Evolutionary conservation across 2,329 filamentous ascomycete species (phyloP), one percentile per base, ranked within the genome.

Genomic region (Sporothrix globosa): DNA sequence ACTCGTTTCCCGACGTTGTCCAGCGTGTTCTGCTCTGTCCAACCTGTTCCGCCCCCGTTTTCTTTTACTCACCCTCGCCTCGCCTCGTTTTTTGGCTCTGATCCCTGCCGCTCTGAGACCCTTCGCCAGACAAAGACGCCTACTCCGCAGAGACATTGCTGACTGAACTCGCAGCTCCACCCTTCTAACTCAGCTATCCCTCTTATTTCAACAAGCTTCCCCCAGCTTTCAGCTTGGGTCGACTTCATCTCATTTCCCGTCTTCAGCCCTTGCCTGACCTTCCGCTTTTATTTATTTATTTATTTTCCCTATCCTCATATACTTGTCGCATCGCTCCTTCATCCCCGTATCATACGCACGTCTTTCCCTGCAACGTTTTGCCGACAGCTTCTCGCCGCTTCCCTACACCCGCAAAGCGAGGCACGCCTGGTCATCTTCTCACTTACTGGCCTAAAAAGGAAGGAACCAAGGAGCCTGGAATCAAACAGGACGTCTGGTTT

Each of bases 61-160:
- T 44, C 24, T 39, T 61, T 61, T 44, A 61, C 24, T 54, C 52
- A 17, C 52, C 24, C 39, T 52, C 41, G 34, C 21, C 41, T 63
- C 39, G 58, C 58, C 58, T 63, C 58, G 39, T 63, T 63, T 48
- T 65, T 58, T 65, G 65, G 44, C 24, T 66, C 61, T 56, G 30
- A 19, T 50, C 54, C 48, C 30, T 48, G 34, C 53, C 41, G n/a
- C 34, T 52, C 67, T 63, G 44, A 46, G 11, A 46, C 30, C 53
- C 19, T 60, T 9, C 44, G 39, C 52, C 19, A 67, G 48, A 67
- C 65, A 67, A 67, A 67, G 65, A 67, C 48, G 30, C 30, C 50
- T 50, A 21, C 60, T 30, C 34, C 44, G n/a, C 48, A 54, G 34
- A 54, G 50, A 54, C 50, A 67, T 30, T 48, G 67, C 67, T 68